phyloP scores from a whole-genome alignment of 306 rosid genomes.

The Medicago arabica region DNA sequence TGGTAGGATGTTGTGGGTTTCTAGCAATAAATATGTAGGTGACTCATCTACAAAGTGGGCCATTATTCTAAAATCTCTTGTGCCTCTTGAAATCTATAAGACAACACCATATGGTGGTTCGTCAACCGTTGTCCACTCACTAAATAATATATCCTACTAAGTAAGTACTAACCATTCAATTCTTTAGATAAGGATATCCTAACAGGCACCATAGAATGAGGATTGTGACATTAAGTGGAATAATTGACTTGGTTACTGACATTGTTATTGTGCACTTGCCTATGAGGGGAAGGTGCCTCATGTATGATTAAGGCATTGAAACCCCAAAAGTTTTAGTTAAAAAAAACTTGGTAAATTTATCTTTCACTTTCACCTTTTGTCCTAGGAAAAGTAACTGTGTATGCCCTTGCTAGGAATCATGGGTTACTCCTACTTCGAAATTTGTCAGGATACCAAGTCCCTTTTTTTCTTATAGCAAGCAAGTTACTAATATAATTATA shows the following conservation, averaged over 20 bases:
- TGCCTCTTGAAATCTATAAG: constrained; percentile 3
- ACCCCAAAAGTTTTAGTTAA: background rate
- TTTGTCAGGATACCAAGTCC: background rate
- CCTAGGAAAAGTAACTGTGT: background rate
- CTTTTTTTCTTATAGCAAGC: background rate
- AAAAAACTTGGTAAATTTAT: background rate
- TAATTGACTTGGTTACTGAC: background rate
- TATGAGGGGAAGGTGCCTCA: background rate
- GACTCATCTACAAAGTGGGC: background rate
- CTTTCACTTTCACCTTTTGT: background rate
- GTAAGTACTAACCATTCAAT: background rate
- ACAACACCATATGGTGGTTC: constrained; percentile 33
- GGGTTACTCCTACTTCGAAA: background rate
- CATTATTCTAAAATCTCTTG: background rate
- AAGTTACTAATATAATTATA: background rate
- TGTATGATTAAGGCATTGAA: background rate
- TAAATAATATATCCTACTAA: background rate
- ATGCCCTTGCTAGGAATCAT: background rate
- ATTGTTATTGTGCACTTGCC: background rate
- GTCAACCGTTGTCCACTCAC: constrained; percentile 1
- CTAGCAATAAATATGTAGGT: background rate
- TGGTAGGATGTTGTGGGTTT: background rate
- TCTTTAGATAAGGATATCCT: background rate
- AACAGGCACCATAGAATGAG: background rate
- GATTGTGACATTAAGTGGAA: background rate